Percentiles rank a stretch among this genome's conserved stretches.
Evolutionary conservation across 768 basidiomycete genomes (phyloP).

Genomic region (Kwoniella shandongensis): DNA sequence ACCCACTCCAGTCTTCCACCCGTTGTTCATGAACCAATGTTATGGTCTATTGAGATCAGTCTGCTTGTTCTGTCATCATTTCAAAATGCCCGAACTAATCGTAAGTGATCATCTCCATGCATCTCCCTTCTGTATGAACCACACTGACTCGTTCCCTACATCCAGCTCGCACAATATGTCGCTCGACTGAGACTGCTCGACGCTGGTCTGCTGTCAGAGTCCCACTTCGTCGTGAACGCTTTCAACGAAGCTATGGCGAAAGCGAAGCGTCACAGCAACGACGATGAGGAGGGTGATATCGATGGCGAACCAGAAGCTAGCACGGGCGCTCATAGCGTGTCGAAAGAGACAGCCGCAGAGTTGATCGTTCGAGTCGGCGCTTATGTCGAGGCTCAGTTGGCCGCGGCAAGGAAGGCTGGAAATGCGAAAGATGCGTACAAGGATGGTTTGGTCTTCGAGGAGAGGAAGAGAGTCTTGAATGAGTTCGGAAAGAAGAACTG

Average conservation of each 20-base stretch:
- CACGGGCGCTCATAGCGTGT: constrained; percentile 20
- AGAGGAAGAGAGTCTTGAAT: constrained; percentile 74
- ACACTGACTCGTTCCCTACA: constrained; percentile 5
- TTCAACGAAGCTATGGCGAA: constrained; percentile 53
- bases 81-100: constrained; percentile 73
- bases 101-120: constrained; percentile 55
- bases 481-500: constrained; percentile 73
- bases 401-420: constrained; percentile 53
- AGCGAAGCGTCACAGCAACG: constrained; percentile 29
- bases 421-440: constrained; percentile 79
- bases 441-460: constrained; percentile 80
- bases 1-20: constrained; percentile 92
- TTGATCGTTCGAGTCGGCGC: constrained; percentile 45
- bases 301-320: constrained; percentile 51
- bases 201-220: constrained; percentile 79
- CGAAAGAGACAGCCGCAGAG: constrained; percentile 44
- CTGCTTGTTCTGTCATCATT: constrained; percentile 92
- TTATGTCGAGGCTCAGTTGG: constrained; percentile 35
- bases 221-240: constrained; percentile 72
- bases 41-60: constrained; percentile 80
- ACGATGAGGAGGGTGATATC: constrained; percentile 56
- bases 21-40: constrained; percentile 89
- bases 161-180: constrained; percentile 74
- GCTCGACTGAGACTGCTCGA: constrained; percentile 87
- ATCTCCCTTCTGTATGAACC: neutral